Evolutionary conservation across 1,284 basidiomycete genomes (phyloP).

Genomic region (Leucoagaricus sp.): DNA sequence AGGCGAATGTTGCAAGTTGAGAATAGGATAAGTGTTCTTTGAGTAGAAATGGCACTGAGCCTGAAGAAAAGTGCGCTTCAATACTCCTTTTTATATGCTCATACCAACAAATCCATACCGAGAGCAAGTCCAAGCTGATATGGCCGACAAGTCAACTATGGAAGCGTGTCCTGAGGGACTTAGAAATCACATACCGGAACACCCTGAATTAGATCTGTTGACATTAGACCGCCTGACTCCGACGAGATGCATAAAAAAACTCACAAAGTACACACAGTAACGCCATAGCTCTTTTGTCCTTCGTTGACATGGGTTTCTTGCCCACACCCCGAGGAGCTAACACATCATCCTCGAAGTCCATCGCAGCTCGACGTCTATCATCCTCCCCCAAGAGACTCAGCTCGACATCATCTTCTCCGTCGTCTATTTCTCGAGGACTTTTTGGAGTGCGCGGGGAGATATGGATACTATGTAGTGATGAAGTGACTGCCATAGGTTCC

Average conservation of each 20-base stretch:
- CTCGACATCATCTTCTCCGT: constrained; percentile 59
- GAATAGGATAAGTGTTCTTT: constrained; percentile 96
- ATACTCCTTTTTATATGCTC: constrained; percentile 25
- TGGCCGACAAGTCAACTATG: constrained; percentile 15
- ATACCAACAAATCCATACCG: constrained; percentile 43
- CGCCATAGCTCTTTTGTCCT: constrained; percentile 86
- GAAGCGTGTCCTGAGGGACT: constrained; percentile 16
- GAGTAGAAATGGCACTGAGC: constrained; percentile 95
- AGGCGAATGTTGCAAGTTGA: constrained; percentile 92
- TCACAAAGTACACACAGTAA: constrained; percentile 89
- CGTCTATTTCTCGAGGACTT: constrained; percentile 40
- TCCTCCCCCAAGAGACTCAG: constrained; percentile 62
- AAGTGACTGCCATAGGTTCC: constrained; percentile 42
- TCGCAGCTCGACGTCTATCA: constrained; percentile 49
- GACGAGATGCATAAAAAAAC: constrained; percentile 7
- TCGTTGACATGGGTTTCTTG: constrained; percentile 59
- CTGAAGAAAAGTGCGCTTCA: constrained; percentile 38
- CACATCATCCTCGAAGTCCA: constrained; percentile 40
- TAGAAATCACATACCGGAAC: constrained; percentile 76
- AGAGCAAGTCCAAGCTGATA: constrained; percentile 71
- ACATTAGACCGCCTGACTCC: constrained; percentile 19
- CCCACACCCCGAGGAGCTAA: constrained; percentile 25
- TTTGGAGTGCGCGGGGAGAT: constrained; percentile 66
- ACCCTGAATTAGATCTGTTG: constrained; percentile 88
- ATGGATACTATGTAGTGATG: constrained; percentile 64